These are phyloP conservation scores for Syncephalastrum contaminatum DNA, from an alignment of 371 early-diverging fungal species.

Conservation along the genomic window DNA sequence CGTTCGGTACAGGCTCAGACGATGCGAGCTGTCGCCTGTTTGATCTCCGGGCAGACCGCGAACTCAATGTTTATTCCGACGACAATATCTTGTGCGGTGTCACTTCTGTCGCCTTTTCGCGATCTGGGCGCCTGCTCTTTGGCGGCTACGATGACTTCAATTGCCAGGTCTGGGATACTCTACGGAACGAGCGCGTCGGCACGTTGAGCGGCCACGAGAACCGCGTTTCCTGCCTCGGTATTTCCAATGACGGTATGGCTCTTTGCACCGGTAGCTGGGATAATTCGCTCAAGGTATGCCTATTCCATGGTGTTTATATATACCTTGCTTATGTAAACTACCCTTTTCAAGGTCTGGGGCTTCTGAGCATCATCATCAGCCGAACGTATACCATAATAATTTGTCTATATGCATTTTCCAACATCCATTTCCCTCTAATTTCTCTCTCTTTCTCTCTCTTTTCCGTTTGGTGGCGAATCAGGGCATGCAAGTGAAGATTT, in stretches of 20 bases:
- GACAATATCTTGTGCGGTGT: constrained; percentile 95
- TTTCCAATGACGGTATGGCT: constrained; percentile 94
- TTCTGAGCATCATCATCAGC: too few species aligned
- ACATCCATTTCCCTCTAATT: neutral
- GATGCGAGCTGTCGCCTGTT: constrained; percentile 96
- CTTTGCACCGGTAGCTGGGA: constrained; percentile 98
- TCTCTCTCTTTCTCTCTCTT: neutral
- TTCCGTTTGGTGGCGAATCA: neutral
- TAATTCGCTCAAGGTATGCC: constrained; percentile 76
- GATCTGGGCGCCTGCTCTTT: constrained; percentile 93
- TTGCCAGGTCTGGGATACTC: constrained; percentile 97
- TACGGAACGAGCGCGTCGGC: constrained; percentile 91
- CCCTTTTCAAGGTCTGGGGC: too few species aligned
- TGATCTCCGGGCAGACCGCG: constrained; percentile 96
- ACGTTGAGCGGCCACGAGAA: constrained; percentile 93
- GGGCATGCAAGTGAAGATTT: too few species aligned
- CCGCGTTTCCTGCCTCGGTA: constrained; percentile 95
- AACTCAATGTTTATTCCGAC: constrained; percentile 93
- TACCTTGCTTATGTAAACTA: neutral
- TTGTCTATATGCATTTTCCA: neutral
- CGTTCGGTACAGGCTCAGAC: constrained; percentile 96
- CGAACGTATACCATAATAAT: neutral
- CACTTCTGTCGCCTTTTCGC: constrained; percentile 94
- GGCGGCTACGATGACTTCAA: constrained; percentile 98
- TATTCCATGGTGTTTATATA: neutral